phyloP scores from a whole-genome alignment of 2,329 filamentous ascomycete species.

The Paecilomyces fulvus region DNA sequence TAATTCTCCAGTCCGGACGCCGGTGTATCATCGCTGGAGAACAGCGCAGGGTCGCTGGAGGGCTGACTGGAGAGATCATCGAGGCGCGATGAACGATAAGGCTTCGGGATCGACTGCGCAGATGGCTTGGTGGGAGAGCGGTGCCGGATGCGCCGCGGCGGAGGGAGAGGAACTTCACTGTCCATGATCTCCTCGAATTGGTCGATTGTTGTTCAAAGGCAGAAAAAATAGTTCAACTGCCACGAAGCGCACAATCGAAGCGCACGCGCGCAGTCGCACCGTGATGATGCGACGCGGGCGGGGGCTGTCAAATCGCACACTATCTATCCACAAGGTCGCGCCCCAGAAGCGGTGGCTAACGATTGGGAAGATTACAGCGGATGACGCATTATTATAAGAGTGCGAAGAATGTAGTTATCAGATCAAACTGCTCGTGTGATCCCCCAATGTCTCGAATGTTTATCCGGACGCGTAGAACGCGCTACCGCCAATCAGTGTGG shows the following conservation, averaged over 20 bases:
- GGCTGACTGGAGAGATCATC: constrained; percentile 30
- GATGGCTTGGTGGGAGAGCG: constrained; percentile 17
- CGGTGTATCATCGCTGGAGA: constrained; percentile 41
- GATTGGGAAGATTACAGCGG: not conserved
- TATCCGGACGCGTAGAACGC: not conserved
- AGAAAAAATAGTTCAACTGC: not conserved
- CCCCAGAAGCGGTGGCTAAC: not conserved
- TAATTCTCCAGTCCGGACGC: constrained; percentile 39
- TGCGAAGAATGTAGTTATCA: not conserved
- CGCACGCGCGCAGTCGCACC: not conserved
- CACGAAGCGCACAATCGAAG: not conserved
- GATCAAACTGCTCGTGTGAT: not conserved
- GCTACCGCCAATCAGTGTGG: not conserved
- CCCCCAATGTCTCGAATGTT: not conserved
- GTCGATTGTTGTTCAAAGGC: not conserved
- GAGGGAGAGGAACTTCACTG: constrained; percentile 30
- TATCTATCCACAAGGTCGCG: not conserved
- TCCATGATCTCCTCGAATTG: constrained; percentile 24
- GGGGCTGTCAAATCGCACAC: not conserved
- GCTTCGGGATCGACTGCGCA: constrained; percentile 11
- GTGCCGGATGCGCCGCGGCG: constrained; percentile 27
- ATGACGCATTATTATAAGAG: not conserved
- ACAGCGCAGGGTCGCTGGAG: constrained; percentile 38
- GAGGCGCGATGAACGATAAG: constrained; percentile 20
- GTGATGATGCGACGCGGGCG: not conserved